phyloP scores from a whole-genome alignment of 768 basidiomycete species.

The Phylloporus arenicola region DNA sequence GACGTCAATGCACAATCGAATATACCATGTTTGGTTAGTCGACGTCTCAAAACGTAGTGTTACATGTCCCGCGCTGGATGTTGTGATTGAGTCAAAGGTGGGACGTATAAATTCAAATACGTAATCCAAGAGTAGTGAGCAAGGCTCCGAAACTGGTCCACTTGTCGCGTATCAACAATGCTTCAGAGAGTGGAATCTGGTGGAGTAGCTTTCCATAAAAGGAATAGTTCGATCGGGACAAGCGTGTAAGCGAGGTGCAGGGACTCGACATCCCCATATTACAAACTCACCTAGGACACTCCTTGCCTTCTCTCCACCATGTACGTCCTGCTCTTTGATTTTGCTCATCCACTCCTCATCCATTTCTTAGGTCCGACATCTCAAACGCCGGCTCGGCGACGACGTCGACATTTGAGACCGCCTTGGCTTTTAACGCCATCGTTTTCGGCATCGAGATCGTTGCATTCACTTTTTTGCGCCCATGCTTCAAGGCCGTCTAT shows the following conservation, averaged over 20 bases:
- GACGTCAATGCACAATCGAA: background rate
- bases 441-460: conserved; percentile 68
- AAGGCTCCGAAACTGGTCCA: too few species aligned
- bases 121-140: too few species aligned
- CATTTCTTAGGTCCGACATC: conserved; percentile 34
- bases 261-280: background rate
- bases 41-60: too few species aligned
- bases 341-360: background rate
- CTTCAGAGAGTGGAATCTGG: background rate
- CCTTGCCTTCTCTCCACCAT: conserved; percentile 18
- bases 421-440: conserved; percentile 75
- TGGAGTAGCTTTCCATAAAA: conserved; percentile 4
- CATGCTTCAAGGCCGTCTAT: conserved; percentile 84
- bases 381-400: conserved; percentile 52
- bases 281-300: conserved; percentile 1
- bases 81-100: too few species aligned
- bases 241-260: conserved; percentile 2
- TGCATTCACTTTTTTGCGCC: conserved; percentile 77
- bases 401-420: conserved; percentile 74
- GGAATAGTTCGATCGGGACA: conserved; percentile 11
- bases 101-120: too few species aligned
- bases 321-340: conserved; percentile 5
- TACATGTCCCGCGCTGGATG: too few species aligned
- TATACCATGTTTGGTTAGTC: background rate
- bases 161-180: too few species aligned